phyloP scores from a whole-genome alignment of 164 flowering plant genomes.

The Berberis vulgaris region DNA sequence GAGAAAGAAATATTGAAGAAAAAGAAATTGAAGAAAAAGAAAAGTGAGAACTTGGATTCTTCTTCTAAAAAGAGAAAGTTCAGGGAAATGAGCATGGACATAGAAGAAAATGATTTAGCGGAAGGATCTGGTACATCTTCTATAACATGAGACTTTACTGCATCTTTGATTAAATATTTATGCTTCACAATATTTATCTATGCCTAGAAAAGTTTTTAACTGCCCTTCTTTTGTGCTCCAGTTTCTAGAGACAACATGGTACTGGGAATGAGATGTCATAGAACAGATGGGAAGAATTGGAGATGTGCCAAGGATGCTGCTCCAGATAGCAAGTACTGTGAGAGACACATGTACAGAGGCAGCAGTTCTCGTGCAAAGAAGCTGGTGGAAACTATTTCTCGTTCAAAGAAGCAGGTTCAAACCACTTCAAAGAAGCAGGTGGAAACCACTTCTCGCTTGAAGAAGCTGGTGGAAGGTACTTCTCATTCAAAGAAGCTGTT shows the following conservation, averaged over 20 bases:
- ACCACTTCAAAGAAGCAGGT: no score
- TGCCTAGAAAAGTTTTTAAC: no score
- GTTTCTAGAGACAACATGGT: background rate
- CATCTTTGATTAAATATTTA: no score
- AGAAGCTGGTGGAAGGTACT: no score
- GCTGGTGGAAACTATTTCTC: background rate
- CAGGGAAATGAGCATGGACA: conserved; percentile 17
- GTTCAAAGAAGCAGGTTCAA: no score
- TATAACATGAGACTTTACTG: no score
- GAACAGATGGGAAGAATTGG: conserved; percentile 19
- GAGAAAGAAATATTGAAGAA: conserved; percentile 2
- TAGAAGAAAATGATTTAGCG: conserved; percentile 46
- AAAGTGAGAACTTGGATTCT: conserved; percentile 6
- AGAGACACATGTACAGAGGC: conserved; percentile 9
- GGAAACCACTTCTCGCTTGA: no score
- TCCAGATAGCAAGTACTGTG: conserved; percentile 12
- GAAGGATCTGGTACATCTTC: conserved; percentile 27
- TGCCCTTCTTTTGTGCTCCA: no score
- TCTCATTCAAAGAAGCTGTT: background rate
- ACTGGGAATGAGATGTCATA: conserved; percentile 4
- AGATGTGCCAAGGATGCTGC: conserved; percentile 6
- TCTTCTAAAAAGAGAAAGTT: background rate
- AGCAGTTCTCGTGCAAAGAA: background rate
- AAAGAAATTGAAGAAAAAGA: conserved; percentile 15
- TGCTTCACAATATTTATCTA: no score